Conservation (phyloP, 805 yeast species). For the Zygosaccharomyces bailii region DNA sequence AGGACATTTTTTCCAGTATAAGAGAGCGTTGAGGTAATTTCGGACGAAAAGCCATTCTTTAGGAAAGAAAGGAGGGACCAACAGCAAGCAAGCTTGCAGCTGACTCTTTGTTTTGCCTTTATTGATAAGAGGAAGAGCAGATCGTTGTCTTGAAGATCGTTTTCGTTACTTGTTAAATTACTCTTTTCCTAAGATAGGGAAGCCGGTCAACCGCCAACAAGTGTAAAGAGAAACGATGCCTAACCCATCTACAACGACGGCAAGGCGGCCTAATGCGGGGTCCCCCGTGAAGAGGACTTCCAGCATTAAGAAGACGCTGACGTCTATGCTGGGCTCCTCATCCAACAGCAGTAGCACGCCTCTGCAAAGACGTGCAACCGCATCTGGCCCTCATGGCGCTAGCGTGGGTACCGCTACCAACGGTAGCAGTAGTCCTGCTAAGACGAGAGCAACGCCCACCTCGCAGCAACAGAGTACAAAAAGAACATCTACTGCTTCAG, state of each 20-base stretch:
- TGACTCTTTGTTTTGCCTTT: background rate
- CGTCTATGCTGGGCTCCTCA: conserved; percentile 22
- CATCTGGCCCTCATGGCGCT: background rate
- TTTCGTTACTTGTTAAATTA: background rate
- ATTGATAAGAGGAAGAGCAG: background rate
- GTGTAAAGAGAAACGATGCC: conserved; percentile 1
- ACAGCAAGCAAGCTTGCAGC: background rate
- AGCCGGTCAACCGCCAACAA: background rate
- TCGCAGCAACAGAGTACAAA: background rate
- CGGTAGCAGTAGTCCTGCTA: background rate
- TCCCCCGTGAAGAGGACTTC: conserved; percentile 23
- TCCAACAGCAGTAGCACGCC: conserved; percentile 2
- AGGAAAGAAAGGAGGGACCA: background rate
- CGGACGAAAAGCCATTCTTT: conserved; percentile 1
- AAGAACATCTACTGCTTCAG: background rate
- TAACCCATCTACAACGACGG: conserved; percentile 5
- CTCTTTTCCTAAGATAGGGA: background rate
- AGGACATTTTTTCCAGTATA: background rate
- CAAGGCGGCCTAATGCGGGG: conserved; percentile 1
- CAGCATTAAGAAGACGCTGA: conserved; percentile 26
- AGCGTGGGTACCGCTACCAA: background rate
- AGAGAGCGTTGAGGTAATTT: conserved; percentile 1
- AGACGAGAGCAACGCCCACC: background rate
- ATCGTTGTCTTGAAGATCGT: background rate
- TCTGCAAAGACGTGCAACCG: background rate